These are phyloP conservation scores for Leishmania braziliensis DNA, from an alignment of 208 protist species.

Conservation along the genomic window DNA sequence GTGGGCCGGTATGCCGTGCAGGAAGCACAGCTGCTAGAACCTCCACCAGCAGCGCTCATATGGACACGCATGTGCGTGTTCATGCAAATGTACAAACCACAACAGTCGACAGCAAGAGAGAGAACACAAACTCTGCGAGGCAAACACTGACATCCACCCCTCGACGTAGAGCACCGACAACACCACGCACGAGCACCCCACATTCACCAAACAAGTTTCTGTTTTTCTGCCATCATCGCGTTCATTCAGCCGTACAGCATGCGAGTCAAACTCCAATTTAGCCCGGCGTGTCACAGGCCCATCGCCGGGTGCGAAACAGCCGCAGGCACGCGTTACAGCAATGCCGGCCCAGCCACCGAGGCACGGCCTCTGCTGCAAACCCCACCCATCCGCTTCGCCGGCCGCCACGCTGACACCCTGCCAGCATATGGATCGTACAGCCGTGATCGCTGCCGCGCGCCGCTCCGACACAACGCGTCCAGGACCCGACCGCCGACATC, in stretches of 20 bases:
- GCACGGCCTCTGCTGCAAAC: too few relatives aligned
- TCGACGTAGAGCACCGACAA: not conserved
- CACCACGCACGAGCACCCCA: not conserved
- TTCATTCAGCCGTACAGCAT: not conserved
- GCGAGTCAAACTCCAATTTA: too few relatives aligned
- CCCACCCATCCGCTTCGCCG: too few relatives aligned
- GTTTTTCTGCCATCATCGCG: not conserved
- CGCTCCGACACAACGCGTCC: too few relatives aligned
- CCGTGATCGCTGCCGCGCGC: too few relatives aligned
- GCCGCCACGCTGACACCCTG: too few relatives aligned
- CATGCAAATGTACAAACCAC: not conserved
- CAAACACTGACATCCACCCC: not conserved
- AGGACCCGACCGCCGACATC: too few relatives aligned
- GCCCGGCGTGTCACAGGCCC: too few relatives aligned
- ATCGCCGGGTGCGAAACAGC: too few relatives aligned
- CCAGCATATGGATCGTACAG: too few relatives aligned
- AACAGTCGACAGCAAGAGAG: not conserved
- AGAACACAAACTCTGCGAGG: not conserved
- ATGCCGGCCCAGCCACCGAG: too few relatives aligned
- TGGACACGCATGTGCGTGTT: not conserved
- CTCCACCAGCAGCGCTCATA: not conserved
- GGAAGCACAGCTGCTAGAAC: not conserved
- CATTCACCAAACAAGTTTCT: not conserved
- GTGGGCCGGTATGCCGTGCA: not conserved
- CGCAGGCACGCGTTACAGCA: too few relatives aligned